phyloP scores from a whole-genome alignment of 352 stramenopile species.

The Phytophthora brassicae region DNA sequence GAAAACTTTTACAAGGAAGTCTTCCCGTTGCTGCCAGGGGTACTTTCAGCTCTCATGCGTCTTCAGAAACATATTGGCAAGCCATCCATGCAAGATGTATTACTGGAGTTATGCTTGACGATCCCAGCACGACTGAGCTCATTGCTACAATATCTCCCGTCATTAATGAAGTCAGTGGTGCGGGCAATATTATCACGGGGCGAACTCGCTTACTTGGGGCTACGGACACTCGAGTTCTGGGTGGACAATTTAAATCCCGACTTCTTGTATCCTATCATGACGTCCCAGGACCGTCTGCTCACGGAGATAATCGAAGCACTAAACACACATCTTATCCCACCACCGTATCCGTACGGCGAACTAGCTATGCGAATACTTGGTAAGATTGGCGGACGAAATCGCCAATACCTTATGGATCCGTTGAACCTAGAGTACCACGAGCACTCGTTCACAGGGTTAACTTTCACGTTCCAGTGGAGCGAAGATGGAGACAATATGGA shows the following conservation, averaged over 20 bases:
- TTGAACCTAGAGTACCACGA: constrained; percentile 62
- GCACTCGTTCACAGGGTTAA: constrained; percentile 47
- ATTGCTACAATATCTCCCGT: constrained; percentile 96
- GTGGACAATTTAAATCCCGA: constrained; percentile 98
- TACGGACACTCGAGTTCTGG: constrained; percentile 98
- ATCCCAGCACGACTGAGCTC: constrained; percentile 95
- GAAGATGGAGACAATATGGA: constrained; percentile 25
- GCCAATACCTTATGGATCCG: constrained; percentile 87
- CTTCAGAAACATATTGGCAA: constrained; percentile 91
- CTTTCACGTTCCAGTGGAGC: constrained; percentile 57
- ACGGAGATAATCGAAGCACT: constrained; percentile 96
- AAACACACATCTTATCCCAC: constrained; percentile 93
- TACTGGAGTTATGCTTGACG: constrained; percentile 96
- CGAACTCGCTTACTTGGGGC: constrained; percentile 94
- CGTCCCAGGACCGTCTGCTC: constrained; percentile 84
- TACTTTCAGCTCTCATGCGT: constrained; percentile 94
- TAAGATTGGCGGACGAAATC: constrained; percentile 95
- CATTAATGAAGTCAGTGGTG: constrained; percentile 95
- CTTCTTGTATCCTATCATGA: constrained; percentile 95
- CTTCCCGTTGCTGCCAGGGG: constrained; percentile 90
- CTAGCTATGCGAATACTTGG: constrained; percentile 95
- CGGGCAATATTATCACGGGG: constrained; percentile 92
- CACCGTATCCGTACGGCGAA: constrained; percentile 97
- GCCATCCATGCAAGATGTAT: constrained; percentile 84
- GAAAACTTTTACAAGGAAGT: constrained; percentile 98